These are phyloP conservation scores for Apiospora pterosperma DNA, from an alignment of 2,329 filamentous ascomycete genomes.

Conservation along the genomic window DNA sequence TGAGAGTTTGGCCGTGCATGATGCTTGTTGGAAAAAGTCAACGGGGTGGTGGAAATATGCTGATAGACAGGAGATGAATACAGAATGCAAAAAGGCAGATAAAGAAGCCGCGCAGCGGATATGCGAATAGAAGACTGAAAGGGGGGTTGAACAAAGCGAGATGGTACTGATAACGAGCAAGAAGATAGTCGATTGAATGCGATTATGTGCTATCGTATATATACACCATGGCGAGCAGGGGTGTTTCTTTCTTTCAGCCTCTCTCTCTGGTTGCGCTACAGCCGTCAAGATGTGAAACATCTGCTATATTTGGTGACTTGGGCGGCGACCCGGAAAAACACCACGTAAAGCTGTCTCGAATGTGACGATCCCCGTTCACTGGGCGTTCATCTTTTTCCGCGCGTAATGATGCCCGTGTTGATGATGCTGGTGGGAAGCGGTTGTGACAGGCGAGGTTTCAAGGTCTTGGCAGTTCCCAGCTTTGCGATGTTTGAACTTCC, in stretches of 20 bases:
- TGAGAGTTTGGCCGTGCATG: background rate
- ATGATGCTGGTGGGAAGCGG: too few species aligned
- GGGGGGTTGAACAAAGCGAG: background rate
- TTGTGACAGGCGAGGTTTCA: constrained; percentile 1
- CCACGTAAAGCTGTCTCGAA: too few species aligned
- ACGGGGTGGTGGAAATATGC: background rate
- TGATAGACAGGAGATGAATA: background rate
- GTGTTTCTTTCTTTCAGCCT: background rate
- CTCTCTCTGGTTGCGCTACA: background rate
- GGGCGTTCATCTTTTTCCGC: too few species aligned
- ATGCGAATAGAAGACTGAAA: background rate
- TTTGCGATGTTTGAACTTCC: background rate
- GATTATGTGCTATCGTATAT: background rate
- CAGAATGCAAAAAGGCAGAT: background rate
- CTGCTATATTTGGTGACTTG: too few species aligned
- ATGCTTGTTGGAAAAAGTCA: background rate
- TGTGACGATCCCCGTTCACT: too few species aligned
- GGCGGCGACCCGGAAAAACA: too few species aligned
- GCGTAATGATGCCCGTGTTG: too few species aligned
- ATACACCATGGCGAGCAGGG: background rate
- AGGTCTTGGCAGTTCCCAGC: background rate
- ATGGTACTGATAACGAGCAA: background rate
- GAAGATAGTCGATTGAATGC: background rate
- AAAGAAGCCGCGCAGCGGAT: background rate
- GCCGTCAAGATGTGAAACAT: too few species aligned